Evolutionary conservation across 805 yeast species (phyloP).

Genomic region (Alloascoidea hylecoeti): DNA sequence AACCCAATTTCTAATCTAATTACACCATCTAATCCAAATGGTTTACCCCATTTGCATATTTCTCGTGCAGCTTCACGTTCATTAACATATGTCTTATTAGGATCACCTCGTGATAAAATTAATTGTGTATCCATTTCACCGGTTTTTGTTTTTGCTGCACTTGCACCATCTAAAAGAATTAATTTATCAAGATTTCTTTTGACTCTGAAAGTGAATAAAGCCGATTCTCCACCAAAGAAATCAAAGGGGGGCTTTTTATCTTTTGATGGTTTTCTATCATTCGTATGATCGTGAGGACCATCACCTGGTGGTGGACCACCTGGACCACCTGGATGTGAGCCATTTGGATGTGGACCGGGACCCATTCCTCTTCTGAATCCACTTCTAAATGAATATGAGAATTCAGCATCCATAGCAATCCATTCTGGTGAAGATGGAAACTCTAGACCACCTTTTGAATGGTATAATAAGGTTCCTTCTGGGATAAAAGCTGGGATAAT

Average conservation of each 20-base stretch:
- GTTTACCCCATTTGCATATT: constrained; percentile 40
- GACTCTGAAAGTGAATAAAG: constrained; percentile 31
- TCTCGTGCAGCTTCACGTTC: constrained; percentile 32
- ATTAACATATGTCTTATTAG: constrained; percentile 15
- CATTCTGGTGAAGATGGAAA: constrained; percentile 39
- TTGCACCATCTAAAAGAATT: constrained; percentile 49
- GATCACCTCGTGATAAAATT: constrained; percentile 21
- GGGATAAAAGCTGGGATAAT: constrained; percentile 49
- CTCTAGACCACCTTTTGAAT: constrained; percentile 26
- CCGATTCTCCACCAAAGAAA: too few species aligned
- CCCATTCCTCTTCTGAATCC: constrained; percentile 6
- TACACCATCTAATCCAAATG: constrained; percentile 42
- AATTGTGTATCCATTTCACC: constrained; percentile 53
- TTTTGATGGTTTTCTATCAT: background rate
- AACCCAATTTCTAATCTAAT: constrained; percentile 46
- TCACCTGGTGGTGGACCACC: constrained; percentile 6
- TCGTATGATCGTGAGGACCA: background rate
- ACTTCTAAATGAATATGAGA: constrained; percentile 35
- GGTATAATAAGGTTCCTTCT: constrained; percentile 42
- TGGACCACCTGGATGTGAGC: constrained; percentile 6
- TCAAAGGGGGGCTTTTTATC: too few species aligned
- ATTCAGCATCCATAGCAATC: constrained; percentile 53
- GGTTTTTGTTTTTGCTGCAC: constrained; percentile 42
- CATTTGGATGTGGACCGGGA: constrained; percentile 3
- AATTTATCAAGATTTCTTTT: constrained; percentile 32